Conservation (phyloP, 2,329 filamentous ascomycete genomes). For the Endoconidiophora laricicola region DNA sequence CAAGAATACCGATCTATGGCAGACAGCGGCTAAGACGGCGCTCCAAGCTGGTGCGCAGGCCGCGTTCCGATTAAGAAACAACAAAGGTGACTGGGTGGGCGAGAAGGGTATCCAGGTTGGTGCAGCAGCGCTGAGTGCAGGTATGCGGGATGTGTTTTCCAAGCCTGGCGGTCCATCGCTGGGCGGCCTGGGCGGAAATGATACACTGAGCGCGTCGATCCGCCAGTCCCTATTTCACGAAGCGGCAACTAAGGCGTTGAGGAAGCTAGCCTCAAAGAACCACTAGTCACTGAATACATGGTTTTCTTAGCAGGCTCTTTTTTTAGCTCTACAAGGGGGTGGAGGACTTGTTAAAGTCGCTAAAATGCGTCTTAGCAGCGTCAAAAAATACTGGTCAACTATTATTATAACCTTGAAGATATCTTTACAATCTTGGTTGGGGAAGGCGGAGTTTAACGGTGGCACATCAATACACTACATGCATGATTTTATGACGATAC, state of each 20-base stretch:
- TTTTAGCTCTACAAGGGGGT: background rate
- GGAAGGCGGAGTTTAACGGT: background rate
- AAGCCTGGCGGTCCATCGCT: conserved; percentile 1
- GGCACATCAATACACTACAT: background rate
- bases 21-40: conserved; percentile 29
- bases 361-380: too few species aligned
- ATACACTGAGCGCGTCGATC: conserved; percentile 5
- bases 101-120: conserved; percentile 32
- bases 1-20: conserved; percentile 13
- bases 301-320: background rate
- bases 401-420: background rate
- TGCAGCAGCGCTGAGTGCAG: conserved; percentile 31
- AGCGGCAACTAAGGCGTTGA: conserved; percentile 9
- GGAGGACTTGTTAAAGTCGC: background rate
- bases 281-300: background rate
- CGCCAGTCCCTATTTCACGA: conserved; percentile 9
- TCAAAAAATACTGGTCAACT: too few species aligned
- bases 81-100: conserved; percentile 30
- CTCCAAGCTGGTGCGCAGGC: conserved; percentile 32
- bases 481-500: background rate
- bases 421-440: background rate
- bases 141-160: conserved; percentile 29
- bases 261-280: conserved; percentile 5
- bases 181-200: conserved; percentile 7
- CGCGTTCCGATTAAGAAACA: conserved; percentile 29